A percentile compares a stretch with the other conserved stretches of the same genome.
These are phyloP conservation scores for Magnusiomyces suaveolens DNA, from an alignment of 1,139 yeast species.

Conservation along the genomic window DNA sequence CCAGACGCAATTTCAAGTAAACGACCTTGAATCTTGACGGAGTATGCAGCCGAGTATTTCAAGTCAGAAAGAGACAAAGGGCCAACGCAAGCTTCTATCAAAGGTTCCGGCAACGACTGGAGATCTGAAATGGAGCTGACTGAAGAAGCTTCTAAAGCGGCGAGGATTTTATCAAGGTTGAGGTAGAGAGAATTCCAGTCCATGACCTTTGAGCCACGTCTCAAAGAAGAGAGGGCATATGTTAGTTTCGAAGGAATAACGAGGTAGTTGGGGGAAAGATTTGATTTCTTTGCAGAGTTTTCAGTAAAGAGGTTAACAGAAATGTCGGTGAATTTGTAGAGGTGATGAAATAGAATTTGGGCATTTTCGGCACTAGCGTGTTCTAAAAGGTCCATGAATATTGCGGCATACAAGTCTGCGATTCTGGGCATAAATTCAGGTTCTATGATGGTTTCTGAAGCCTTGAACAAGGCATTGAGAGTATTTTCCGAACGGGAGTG, in stretches of 20 bases:
- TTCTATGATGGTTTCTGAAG: background rate
- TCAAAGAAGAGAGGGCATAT: constrained; percentile 29
- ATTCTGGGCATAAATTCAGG: constrained; percentile 12
- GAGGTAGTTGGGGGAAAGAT: constrained; percentile 3
- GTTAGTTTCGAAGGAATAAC: constrained; percentile 19
- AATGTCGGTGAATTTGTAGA: constrained; percentile 18
- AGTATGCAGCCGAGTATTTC: constrained; percentile 19
- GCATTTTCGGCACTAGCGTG: constrained; percentile 14
- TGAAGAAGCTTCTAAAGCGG: background rate
- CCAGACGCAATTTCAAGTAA: constrained; percentile 11
- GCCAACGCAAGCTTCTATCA: constrained; percentile 12
- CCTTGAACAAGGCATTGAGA: constrained; percentile 29
- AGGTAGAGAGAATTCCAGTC: constrained; percentile 28
- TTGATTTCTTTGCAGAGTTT: background rate
- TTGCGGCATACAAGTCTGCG: constrained; percentile 18
- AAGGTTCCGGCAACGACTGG: constrained; percentile 1
- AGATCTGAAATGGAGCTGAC: background rate
- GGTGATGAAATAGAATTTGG: constrained; percentile 31
- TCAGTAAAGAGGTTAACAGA: constrained; percentile 8
- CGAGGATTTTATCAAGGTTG: constrained; percentile 7
- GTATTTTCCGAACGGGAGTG: constrained; percentile 61
- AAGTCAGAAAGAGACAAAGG: constrained; percentile 22
- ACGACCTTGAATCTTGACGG: constrained; percentile 14
- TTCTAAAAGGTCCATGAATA: constrained; percentile 4
- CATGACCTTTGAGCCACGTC: constrained; percentile 34